A percentile compares a stretch with the other conserved stretches of the same genome.
Conservation (phyloP, 176 grass and related monocot species). For the Oryza nivara region DNA sequence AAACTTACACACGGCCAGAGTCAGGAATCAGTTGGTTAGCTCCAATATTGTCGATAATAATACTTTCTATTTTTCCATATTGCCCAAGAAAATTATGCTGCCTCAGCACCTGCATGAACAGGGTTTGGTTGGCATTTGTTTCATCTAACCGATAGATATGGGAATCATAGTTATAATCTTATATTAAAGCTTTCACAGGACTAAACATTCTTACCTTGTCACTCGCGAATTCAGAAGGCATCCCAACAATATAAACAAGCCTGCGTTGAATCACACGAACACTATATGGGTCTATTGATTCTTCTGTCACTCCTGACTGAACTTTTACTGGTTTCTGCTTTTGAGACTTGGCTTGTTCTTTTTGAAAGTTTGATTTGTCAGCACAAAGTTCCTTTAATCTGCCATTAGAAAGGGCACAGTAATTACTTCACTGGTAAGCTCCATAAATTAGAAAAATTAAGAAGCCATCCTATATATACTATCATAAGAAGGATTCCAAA, state of each 20-base stretch:
- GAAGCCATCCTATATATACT: background rate
- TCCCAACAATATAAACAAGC: constrained; percentile 73
- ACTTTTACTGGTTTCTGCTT: constrained; percentile 51
- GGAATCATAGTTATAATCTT: background rate
- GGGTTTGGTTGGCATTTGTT: constrained; percentile 5
- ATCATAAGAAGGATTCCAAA: background rate
- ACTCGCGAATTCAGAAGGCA: constrained; percentile 53
- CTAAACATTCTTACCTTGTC: constrained; percentile 50
- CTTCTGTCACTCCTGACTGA: constrained; percentile 37
- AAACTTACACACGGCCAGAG: constrained; percentile 64
- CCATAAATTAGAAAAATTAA: background rate
- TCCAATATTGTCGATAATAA: constrained; percentile 65
- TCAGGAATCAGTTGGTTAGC: constrained; percentile 55
- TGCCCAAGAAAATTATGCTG: constrained; percentile 64
- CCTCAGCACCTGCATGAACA: constrained; percentile 51
- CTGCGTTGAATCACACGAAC: constrained; percentile 66
- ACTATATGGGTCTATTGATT: constrained; percentile 46
- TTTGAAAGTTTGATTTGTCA: constrained; percentile 50
- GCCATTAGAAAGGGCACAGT: constrained; percentile 23
- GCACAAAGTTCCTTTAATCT: constrained; percentile 51
- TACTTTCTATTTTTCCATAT: constrained; percentile 71
- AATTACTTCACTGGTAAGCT: background rate
- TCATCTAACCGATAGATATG: background rate
- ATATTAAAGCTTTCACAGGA: background rate
- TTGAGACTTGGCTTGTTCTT: constrained; percentile 44